A percentile compares a stretch with the other conserved stretches of the same genome.
Evolutionary conservation across 1,284 basidiomycete species (phyloP).

Genomic region (Rhodotorula glutinis): DNA sequence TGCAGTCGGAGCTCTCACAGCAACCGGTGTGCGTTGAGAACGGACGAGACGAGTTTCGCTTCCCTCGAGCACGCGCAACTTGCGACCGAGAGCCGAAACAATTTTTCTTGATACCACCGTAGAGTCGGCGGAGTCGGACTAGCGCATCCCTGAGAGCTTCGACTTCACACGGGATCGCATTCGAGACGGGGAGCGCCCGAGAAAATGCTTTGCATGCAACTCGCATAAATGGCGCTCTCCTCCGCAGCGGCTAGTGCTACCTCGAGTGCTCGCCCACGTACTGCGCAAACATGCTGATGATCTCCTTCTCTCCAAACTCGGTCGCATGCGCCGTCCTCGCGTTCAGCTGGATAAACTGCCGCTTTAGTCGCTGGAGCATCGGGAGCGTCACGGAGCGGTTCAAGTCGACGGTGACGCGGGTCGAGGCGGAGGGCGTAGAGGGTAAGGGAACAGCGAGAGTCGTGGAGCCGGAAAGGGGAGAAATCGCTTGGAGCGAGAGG

Average conservation of each 20-base stretch:
- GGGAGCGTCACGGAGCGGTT: slow-evolving; percentile 68
- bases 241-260: slow-evolving; percentile 2
- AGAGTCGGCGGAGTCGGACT: no score
- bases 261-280: slow-evolving; percentile 55
- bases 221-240: no score
- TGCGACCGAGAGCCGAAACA: no score
- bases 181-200: no score
- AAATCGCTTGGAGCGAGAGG: slow-evolving; percentile 37
- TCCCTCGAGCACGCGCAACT: no score
- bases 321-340: slow-evolving; percentile 60
- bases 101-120: no score
- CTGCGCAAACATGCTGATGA: slow-evolving; percentile 68
- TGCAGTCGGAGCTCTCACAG: no score
- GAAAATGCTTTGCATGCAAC: no score
- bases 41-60: no score
- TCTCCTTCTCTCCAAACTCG: slow-evolving; percentile 58
- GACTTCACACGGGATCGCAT: no score
- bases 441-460: slow-evolving; percentile 19
- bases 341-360: slow-evolving; percentile 81
- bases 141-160: no score
- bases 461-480: slow-evolving; percentile 28
- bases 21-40: no score
- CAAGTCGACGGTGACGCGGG: slow-evolving; percentile 46
- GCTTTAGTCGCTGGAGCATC: slow-evolving; percentile 78
- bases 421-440: slow-evolving; percentile 46